Evolutionary conservation across 352 stramenopile species (phyloP).

Genomic region (Aphanomyces euteiches): DNA sequence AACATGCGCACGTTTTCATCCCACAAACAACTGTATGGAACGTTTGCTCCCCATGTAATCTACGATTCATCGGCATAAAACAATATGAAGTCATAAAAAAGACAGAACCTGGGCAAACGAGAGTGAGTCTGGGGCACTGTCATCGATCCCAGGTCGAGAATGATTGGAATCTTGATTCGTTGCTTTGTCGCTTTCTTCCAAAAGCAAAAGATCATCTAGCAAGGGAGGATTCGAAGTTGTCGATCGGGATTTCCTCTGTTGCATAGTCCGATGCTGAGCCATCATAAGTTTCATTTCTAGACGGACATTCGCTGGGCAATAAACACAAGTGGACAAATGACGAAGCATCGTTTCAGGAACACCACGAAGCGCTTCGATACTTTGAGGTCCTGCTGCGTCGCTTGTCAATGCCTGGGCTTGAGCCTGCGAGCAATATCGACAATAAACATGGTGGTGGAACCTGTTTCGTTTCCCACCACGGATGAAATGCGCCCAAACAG

Average conservation of each 20-base stretch:
- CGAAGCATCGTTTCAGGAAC: conserved; percentile 22
- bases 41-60: conserved; percentile 1
- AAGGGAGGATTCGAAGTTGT: background rate
- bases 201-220: conserved; percentile 20
- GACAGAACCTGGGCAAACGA: background rate
- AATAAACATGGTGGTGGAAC: conserved; percentile 28
- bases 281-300: conserved; percentile 10
- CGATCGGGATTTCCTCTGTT: conserved; percentile 1
- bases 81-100: no score
- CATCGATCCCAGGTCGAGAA: background rate
- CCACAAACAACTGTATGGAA: conserved; percentile 8
- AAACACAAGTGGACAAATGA: conserved; percentile 14
- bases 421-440: conserved; percentile 23
- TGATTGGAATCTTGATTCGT: background rate
- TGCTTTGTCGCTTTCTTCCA: background rate
- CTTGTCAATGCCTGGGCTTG: conserved; percentile 11
- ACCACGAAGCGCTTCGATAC: conserved; percentile 20
- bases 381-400: background rate
- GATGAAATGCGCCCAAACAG: conserved; percentile 25
- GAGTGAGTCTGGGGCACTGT: background rate
- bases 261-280: conserved; percentile 1
- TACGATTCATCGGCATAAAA: background rate
- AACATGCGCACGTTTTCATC: background rate
- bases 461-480: conserved; percentile 20
- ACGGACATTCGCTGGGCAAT: conserved; percentile 1